Evolutionary conservation across 2,329 filamentous ascomycete genomes (phyloP).

Genomic region (Ophiostoma ulmi): DNA sequence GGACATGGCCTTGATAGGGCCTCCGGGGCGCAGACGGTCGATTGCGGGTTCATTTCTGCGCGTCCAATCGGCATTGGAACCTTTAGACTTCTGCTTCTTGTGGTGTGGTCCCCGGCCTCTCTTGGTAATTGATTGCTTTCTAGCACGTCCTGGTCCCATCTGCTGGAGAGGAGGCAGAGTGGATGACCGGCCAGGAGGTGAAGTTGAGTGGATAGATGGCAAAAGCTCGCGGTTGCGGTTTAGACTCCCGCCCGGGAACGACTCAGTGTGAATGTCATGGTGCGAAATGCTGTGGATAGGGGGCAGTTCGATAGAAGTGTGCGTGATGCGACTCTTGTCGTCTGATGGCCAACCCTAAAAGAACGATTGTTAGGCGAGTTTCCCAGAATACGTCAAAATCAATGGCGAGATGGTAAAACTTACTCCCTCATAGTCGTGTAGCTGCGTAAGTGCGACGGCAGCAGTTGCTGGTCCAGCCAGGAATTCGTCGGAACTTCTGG

Average conservation of each 20-base stretch:
- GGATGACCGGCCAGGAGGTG: slow-evolving; percentile 79
- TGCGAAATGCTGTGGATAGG: slow-evolving; percentile 55
- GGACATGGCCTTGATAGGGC: slow-evolving; percentile 76
- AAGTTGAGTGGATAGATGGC: slow-evolving; percentile 74
- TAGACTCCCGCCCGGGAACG: slow-evolving; percentile 58
- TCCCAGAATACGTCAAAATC: background rate
- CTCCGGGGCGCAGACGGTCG: slow-evolving; percentile 58
- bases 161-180: slow-evolving; percentile 80
- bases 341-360: slow-evolving; percentile 66
- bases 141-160: slow-evolving; percentile 64
- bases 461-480: slow-evolving; percentile 63
- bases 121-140: slow-evolving; percentile 83
- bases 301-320: slow-evolving; percentile 67
- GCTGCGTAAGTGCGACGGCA: slow-evolving; percentile 78
- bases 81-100: slow-evolving; percentile 69
- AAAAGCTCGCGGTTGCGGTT: slow-evolving; percentile 66
- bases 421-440: slow-evolving; percentile 71
- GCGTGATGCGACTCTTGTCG: slow-evolving; percentile 58
- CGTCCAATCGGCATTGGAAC: slow-evolving; percentile 63
- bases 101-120: slow-evolving; percentile 70
- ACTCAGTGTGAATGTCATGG: slow-evolving; percentile 66
- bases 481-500: slow-evolving; percentile 65
- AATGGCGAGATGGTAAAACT: slow-evolving; percentile 11
- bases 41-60: slow-evolving; percentile 45
- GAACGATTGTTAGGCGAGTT: background rate